Evolutionary conservation across 495 filamentous ascomycete genomes (phyloP), one percentile per base, ranked within the genome.

Genomic region (Penicillium flavigenum): DNA sequence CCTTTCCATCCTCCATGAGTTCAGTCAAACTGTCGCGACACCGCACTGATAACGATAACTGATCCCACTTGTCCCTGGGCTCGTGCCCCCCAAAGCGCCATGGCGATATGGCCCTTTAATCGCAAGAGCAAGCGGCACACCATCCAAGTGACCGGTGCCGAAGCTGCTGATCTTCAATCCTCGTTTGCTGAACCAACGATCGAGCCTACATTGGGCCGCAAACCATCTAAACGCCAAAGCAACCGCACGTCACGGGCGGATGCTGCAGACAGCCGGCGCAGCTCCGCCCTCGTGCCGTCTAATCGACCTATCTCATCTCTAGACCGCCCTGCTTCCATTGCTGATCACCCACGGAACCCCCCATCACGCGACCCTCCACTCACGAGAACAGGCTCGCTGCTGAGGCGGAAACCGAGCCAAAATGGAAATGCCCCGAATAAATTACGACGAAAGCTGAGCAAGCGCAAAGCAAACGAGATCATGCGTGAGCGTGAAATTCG

Each of bases 401-500:
- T 90, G 39, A 86, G 83, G 46, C 66, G 65, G 58, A 87, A 86
- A 66, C 84, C 81, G 47, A 81, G 77, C 52, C 81, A 76, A 67
- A 70, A 78, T 73, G n/a, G 16, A 39, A 70, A 78, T 74, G 77
- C 67, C 5, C 72, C 76, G 2, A 73, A 73, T 20, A 75, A 88
- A 24, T 71, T 84, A 38, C 82, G 85, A 31, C 84, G 87, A 47
- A 88, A 83, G 62, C 86, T 89, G 16, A 94, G 87, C 77, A 96
- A 92, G 73, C 81, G 87, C 54, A 86, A 87, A 51, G 83, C 85
- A 34, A 73, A 87, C 38, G 88, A 95, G 54, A 83, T 84, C 66
- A 78, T 83, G 51, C 81, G 92, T 17, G 91, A 95, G 68, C 88
- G 88, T 52, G 90, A 96, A 72, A 90, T 96, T 61, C 86, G 85